Percentiles rank a stretch among this genome's conserved stretches.
phyloP scores from a whole-genome alignment of 1,139 yeast genomes.

The Citeromyces hawaiiensis region DNA sequence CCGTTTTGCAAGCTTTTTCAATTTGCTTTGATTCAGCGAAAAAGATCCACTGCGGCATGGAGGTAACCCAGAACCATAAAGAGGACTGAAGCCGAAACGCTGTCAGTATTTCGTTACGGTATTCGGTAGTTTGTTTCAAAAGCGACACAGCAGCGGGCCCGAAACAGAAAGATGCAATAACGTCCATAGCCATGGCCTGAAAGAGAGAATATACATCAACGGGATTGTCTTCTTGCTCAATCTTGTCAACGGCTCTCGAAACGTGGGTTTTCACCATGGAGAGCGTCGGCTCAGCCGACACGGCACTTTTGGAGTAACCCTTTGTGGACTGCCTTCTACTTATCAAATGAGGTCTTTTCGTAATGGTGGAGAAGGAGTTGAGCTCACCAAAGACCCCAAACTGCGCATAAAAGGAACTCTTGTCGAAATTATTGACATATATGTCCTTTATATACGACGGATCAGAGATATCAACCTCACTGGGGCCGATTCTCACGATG shows the following conservation, averaged over 20 bases:
- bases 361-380: slow-evolving; percentile 46
- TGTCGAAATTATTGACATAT: slow-evolving; percentile 46
- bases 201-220: slow-evolving; percentile 50
- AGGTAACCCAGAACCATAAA: slow-evolving; percentile 61
- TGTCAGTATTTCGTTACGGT: slow-evolving; percentile 27
- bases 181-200: slow-evolving; percentile 65
- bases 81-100: slow-evolving; percentile 43
- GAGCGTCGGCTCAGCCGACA: slow-evolving; percentile 16
- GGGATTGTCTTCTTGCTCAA: slow-evolving; percentile 10
- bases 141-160: slow-evolving; percentile 29
- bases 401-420: slow-evolving; percentile 45
- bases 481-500: slow-evolving; percentile 47
- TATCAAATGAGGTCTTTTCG: slow-evolving; percentile 31
- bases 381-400: slow-evolving; percentile 44
- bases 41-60: slow-evolving; percentile 40
- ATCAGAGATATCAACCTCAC: slow-evolving; percentile 48
- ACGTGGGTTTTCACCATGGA: slow-evolving; percentile 18
- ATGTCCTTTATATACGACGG: slow-evolving; percentile 38
- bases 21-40: slow-evolving; percentile 31
- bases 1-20: slow-evolving; percentile 24
- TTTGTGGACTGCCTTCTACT: slow-evolving; percentile 33
- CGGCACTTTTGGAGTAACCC: slow-evolving; percentile 33
- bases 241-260: slow-evolving; percentile 10
- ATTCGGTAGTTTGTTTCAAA: slow-evolving; percentile 13
- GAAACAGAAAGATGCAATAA: slow-evolving; percentile 46